Evolutionary conservation across 208 protist species (phyloP).

Genomic region (Herpetomonas muscarum): DNA sequence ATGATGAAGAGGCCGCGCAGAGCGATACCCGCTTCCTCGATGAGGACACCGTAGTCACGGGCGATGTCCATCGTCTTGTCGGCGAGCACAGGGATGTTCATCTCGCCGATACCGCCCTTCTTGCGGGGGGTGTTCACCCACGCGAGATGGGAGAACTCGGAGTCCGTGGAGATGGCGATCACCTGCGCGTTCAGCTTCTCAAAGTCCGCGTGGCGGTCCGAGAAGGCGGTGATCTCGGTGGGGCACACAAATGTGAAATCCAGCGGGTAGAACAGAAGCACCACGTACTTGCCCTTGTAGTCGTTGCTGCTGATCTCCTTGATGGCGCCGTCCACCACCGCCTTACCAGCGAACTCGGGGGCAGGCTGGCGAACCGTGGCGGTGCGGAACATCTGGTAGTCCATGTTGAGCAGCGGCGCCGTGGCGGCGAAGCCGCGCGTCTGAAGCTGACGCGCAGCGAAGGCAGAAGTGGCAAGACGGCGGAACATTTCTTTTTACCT

Average conservation of each 20-base stretch:
- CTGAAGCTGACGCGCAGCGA: slow-evolving; percentile 13
- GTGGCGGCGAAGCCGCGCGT: slow-evolving; percentile 47
- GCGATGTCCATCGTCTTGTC: slow-evolving; percentile 94
- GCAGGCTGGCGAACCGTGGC: slow-evolving; percentile 85
- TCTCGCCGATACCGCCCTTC: slow-evolving; percentile 95
- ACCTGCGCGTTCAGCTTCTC: slow-evolving; percentile 88
- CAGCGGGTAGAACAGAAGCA: slow-evolving; percentile 96
- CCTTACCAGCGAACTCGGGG: slow-evolving; percentile 88
- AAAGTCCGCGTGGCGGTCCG: slow-evolving; percentile 90
- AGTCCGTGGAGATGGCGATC: slow-evolving; percentile 91
- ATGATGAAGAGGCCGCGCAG: slow-evolving; percentile 96
- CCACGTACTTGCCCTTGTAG: slow-evolving; percentile 93
- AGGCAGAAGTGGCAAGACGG: slow-evolving; percentile 30
- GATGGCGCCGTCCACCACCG: slow-evolving; percentile 94
- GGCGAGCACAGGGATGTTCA: slow-evolving; percentile 95
- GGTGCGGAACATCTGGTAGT: slow-evolving; percentile 79
- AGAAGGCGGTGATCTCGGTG: slow-evolving; percentile 96
- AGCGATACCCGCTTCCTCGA: slow-evolving; percentile 80
- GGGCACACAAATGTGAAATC: slow-evolving; percentile 98
- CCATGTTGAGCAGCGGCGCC: slow-evolving; percentile 54
- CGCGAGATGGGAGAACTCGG: slow-evolving; percentile 93
- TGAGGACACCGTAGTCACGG: slow-evolving; percentile 94
- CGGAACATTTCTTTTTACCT: slow-evolving; percentile 49
- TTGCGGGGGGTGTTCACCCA: slow-evolving; percentile 95
- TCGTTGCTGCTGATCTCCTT: slow-evolving; percentile 89